These are phyloP conservation scores for Candida sphagnicola DNA, from an alignment of 805 yeast genomes.

Conservation along the genomic window DNA sequence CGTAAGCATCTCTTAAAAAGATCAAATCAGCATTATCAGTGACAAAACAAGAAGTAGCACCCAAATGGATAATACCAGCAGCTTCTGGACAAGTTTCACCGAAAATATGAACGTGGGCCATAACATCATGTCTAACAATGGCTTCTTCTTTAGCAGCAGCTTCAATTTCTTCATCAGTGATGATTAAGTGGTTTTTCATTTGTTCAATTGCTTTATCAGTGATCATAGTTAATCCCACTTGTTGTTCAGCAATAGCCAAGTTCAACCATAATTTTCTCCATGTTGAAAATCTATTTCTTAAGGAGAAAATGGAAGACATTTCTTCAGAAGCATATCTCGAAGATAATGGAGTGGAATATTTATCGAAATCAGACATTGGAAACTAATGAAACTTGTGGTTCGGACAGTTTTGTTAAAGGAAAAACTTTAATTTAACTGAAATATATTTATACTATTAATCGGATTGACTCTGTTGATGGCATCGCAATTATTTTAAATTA, in stretches of 20 bases:
- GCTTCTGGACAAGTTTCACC: conserved; percentile 94
- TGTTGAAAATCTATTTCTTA: conserved; percentile 91
- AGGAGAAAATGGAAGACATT: conserved; percentile 90
- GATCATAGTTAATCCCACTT: conserved; percentile 79
- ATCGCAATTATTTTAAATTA: conserved; percentile 1
- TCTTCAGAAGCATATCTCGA: conserved; percentile 97
- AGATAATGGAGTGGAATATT: conserved; percentile 88
- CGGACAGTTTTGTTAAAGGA: too few relatives aligned
- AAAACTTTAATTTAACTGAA: too few relatives aligned
- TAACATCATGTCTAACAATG: conserved; percentile 96
- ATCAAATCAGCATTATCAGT: conserved; percentile 98
- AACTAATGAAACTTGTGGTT: background rate
- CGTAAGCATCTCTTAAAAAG: conserved; percentile 94
- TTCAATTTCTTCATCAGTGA: conserved; percentile 90
- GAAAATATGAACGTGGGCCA: conserved; percentile 97
- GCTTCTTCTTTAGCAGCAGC: conserved; percentile 93
- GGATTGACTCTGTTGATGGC: background rate
- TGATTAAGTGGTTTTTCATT: conserved; percentile 70
- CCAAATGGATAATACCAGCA: conserved; percentile 95
- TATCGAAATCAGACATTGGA: conserved; percentile 51
- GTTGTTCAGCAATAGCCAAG: conserved; percentile 92
- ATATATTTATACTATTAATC: background rate
- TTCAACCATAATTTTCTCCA: conserved; percentile 98
- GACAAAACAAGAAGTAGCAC: conserved; percentile 97
- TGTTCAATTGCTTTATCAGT: conserved; percentile 89